Percentiles rank a stretch among this genome's conserved stretches.
Evolutionary conservation across 1,284 basidiomycete genomes (phyloP).

Genomic region (Butyriboletus appendiculatus): DNA sequence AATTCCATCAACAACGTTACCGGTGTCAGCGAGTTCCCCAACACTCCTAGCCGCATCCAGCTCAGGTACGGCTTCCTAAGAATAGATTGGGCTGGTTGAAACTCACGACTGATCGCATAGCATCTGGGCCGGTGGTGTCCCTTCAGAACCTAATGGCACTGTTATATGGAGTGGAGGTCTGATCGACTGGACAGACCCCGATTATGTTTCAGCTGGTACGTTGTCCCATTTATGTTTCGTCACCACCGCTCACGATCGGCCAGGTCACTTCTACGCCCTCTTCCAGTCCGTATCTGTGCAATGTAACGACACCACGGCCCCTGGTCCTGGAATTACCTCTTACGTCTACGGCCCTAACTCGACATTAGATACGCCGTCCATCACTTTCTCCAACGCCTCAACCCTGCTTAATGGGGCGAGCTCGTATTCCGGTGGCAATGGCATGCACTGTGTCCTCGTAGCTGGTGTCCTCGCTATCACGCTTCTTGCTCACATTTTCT

Average conservation of each 20-base stretch:
- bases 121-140: slow-evolving; percentile 78
- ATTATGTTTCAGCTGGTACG: slow-evolving; percentile 62
- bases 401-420: slow-evolving; percentile 46
- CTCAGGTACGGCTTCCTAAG: slow-evolving; percentile 50
- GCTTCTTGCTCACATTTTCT: slow-evolving; percentile 30
- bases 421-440: slow-evolving; percentile 5
- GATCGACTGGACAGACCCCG: slow-evolving; percentile 77
- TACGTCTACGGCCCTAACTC: slow-evolving; percentile 64
- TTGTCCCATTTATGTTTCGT: background rate
- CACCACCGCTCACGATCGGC: background rate
- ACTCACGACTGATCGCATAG: slow-evolving; percentile 34
- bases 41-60: slow-evolving; percentile 77
- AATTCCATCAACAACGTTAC: slow-evolving; percentile 51
- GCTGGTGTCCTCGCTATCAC: slow-evolving; percentile 21
- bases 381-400: slow-evolving; percentile 56
- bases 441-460: slow-evolving; percentile 14
- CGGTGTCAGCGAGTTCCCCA: slow-evolving; percentile 64
- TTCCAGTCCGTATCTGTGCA: slow-evolving; percentile 58
- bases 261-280: slow-evolving; percentile 61
- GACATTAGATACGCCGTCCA: slow-evolving; percentile 48
- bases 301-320: slow-evolving; percentile 52
- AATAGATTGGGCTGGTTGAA: background rate
- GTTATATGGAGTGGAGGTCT: slow-evolving; percentile 75
- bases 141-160: slow-evolving; percentile 60
- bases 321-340: slow-evolving; percentile 49